phyloP scores from a whole-genome alignment of 768 basidiomycete genomes.

The Serendipita indica region DNA sequence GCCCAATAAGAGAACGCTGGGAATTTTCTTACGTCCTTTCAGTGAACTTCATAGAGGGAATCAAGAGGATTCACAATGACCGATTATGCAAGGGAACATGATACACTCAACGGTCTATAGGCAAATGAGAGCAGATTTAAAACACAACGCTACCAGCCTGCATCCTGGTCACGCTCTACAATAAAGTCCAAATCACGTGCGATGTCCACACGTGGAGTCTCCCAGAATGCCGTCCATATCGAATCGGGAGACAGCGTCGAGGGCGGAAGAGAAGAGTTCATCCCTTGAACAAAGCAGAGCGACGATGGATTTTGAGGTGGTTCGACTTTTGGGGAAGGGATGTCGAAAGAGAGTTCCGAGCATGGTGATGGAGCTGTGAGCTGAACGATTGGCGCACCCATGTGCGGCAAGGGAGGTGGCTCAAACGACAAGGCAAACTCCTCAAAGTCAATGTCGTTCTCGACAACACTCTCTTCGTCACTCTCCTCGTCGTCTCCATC shows the following conservation, averaged over 20 bases:
- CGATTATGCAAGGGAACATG: too few species aligned
- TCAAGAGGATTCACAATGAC: too few species aligned
- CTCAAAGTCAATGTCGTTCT: not conserved
- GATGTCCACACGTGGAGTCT: not conserved
- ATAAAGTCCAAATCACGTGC: constrained; percentile 1
- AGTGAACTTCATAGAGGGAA: too few species aligned
- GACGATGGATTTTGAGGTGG: not conserved
- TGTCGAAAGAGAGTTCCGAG: not conserved
- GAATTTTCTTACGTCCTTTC: too few species aligned
- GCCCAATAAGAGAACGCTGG: too few species aligned
- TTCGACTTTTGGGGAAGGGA: not conserved
- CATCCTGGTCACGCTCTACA: not conserved
- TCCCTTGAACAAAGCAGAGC: not conserved
- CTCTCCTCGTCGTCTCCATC: constrained; percentile 4
- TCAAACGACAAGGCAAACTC: not conserved
- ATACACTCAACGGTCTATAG: too few species aligned
- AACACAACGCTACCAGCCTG: constrained; percentile 9
- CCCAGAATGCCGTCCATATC: constrained; percentile 4
- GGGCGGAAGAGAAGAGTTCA: not conserved
- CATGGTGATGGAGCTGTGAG: not conserved
- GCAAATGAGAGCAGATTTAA: too few species aligned
- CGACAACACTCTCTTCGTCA: not conserved
- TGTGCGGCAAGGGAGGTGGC: not conserved
- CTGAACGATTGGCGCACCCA: not conserved
- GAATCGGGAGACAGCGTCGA: not conserved